Evolutionary conservation across 768 basidiomycete species (phyloP).

Genomic region (Amanita fuliginea): DNA sequence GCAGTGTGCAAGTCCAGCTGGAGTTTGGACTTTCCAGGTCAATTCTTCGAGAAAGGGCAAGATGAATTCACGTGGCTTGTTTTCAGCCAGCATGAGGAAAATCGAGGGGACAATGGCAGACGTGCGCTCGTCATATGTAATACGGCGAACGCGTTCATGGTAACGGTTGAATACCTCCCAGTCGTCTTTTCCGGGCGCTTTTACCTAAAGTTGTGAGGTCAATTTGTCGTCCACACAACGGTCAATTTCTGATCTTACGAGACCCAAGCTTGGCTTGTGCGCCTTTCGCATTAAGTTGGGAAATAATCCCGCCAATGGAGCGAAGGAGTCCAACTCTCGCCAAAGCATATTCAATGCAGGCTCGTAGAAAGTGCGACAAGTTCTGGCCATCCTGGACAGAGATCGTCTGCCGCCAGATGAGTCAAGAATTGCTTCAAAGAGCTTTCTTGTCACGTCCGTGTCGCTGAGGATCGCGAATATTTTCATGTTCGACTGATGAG

Average conservation of each 20-base stretch:
- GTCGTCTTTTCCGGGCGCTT: slow-evolving; percentile 52
- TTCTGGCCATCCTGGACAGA: slow-evolving; percentile 61
- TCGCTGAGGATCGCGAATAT: slow-evolving; percentile 51
- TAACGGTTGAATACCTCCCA: slow-evolving; percentile 61
- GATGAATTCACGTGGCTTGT: slow-evolving; percentile 50
- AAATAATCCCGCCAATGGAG: slow-evolving; percentile 64
- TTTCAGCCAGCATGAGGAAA: slow-evolving; percentile 56
- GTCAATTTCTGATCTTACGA: slow-evolving; percentile 35
- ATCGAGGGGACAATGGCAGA: slow-evolving; percentile 41
- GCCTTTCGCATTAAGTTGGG: slow-evolving; percentile 61
- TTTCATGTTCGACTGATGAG: slow-evolving; percentile 23
- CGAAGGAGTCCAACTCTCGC: slow-evolving; percentile 68
- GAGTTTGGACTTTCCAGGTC: slow-evolving; percentile 61
- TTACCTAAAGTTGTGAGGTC: slow-evolving; percentile 28
- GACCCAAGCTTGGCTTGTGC: slow-evolving; percentile 62
- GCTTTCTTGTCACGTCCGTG: slow-evolving; percentile 41
- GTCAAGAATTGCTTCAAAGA: slow-evolving; percentile 37
- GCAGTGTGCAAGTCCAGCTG: slow-evolving; percentile 54
- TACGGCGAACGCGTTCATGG: slow-evolving; percentile 53
- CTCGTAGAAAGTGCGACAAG: slow-evolving; percentile 63
- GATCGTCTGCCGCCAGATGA: slow-evolving; percentile 55
- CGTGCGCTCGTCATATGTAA: slow-evolving; percentile 59
- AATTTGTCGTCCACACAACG: neutral
- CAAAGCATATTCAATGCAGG: slow-evolving; percentile 64
- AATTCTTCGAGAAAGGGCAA: slow-evolving; percentile 61